Evolutionary conservation across 805 yeast genomes (phyloP).

Genomic region (Kazachstania bromeliacearum): DNA sequence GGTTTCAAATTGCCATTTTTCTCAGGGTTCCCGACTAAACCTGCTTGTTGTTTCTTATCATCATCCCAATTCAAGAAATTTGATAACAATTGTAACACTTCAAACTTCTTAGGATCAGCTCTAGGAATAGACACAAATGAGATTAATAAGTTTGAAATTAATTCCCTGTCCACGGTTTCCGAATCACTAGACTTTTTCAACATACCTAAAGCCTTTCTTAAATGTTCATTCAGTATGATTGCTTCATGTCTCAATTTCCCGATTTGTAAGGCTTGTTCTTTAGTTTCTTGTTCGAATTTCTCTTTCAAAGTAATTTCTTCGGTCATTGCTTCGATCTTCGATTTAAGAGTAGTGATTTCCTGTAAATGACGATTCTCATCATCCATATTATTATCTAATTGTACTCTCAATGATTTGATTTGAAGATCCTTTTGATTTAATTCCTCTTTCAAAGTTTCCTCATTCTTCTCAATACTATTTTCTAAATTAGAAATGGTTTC

Average conservation of each 20-base stretch:
- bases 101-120: slow-evolving; percentile 90
- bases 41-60: slow-evolving; percentile 65
- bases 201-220: slow-evolving; percentile 84
- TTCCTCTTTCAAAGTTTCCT: slow-evolving; percentile 10
- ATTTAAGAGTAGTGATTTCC: slow-evolving; percentile 18
- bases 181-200: slow-evolving; percentile 69
- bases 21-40: slow-evolving; percentile 34
- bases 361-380: slow-evolving; percentile 7
- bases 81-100: slow-evolving; percentile 76
- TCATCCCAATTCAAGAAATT: slow-evolving; percentile 86
- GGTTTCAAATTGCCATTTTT: slow-evolving; percentile 11
- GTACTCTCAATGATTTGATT: slow-evolving; percentile 22
- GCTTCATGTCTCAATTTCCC: slow-evolving; percentile 94
- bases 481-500: slow-evolving; percentile 27
- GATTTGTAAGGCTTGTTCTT: slow-evolving; percentile 65
- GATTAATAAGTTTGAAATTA: slow-evolving; percentile 75
- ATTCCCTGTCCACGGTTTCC: slow-evolving; percentile 76
- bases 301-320: slow-evolving; percentile 17
- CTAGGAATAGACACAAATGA: slow-evolving; percentile 82
- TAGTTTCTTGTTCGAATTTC: slow-evolving; percentile 44
- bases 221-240: slow-evolving; percentile 83
- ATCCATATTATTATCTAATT: slow-evolving; percentile 18
- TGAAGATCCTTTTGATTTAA: slow-evolving; percentile 20
- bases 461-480: slow-evolving; percentile 6
- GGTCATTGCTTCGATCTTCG: slow-evolving; percentile 17